Conservation (phyloP, 1,139 yeast genomes). For the Cylindricascospora bacillispora region DNA sequence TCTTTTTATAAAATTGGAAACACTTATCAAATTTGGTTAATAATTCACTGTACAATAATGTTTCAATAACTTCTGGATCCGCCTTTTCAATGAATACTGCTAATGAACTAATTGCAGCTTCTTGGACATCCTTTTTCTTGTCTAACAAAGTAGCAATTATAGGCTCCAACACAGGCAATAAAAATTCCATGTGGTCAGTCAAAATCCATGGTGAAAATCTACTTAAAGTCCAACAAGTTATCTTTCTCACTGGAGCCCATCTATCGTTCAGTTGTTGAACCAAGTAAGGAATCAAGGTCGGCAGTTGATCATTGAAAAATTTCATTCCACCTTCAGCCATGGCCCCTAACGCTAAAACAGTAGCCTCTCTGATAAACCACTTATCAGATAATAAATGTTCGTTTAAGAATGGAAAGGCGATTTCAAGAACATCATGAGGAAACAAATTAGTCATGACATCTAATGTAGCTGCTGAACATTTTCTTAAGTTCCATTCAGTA, state of each 20-base stretch:
- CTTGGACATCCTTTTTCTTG: constrained; percentile 82
- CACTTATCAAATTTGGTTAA: constrained; percentile 61
- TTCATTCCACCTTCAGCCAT: constrained; percentile 81
- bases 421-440: constrained; percentile 55
- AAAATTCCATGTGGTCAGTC: constrained; percentile 53
- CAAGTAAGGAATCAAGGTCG: constrained; percentile 71
- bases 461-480: constrained; percentile 87
- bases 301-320: constrained; percentile 57
- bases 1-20: constrained; percentile 66
- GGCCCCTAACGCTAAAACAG: constrained; percentile 91
- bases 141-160: constrained; percentile 67
- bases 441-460: constrained; percentile 63
- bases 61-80: constrained; percentile 42
- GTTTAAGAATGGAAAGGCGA: constrained; percentile 65
- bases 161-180: constrained; percentile 67
- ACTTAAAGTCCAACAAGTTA: constrained; percentile 90
- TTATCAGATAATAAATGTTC: constrained; percentile 51
- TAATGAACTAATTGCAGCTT: constrained; percentile 81
- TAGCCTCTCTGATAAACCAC: constrained; percentile 89
- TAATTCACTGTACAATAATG: constrained; percentile 48
- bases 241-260: constrained; percentile 81
- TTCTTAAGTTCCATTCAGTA: constrained; percentile 77
- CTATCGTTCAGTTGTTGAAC: constrained; percentile 66
- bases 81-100: constrained; percentile 73
- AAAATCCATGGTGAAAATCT: constrained; percentile 77